Conservation (phyloP, 2,329 filamentous ascomycete species). For the Colletotrichum tropicicola region DNA sequence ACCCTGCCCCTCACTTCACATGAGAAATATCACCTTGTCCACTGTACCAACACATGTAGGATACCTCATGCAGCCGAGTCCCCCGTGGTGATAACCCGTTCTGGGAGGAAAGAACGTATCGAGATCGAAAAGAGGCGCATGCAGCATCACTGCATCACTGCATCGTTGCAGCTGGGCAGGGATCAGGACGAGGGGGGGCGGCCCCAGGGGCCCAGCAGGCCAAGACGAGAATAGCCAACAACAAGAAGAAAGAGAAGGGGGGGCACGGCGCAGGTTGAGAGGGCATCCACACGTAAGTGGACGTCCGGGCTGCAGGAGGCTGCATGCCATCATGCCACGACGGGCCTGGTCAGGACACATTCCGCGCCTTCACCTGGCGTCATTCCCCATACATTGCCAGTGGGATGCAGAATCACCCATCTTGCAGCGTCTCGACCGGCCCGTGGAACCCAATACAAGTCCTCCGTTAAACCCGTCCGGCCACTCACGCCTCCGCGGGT, state of each 20-base stretch:
- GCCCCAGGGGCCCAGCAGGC: too few relatives aligned
- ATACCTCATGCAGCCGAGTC: not conserved
- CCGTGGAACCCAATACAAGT: conserved; percentile 1
- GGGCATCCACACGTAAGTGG: too few relatives aligned
- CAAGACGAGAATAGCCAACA: too few relatives aligned
- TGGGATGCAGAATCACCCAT: not conserved
- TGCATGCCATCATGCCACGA: not conserved
- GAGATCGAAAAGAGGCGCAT: not conserved
- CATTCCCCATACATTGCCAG: not conserved
- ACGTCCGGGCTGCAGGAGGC: not conserved
- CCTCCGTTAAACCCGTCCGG: not conserved
- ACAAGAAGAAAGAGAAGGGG: too few relatives aligned
- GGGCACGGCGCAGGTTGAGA: too few relatives aligned
- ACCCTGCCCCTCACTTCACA: not conserved
- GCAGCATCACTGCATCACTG: not conserved
- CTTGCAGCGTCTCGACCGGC: not conserved
- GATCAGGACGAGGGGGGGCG: not conserved
- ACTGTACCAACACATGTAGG: not conserved
- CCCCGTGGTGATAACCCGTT: not conserved
- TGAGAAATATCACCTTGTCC: not conserved
- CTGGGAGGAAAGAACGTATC: not conserved
- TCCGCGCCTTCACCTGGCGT: not conserved
- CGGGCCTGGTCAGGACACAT: not conserved
- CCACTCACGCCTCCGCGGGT: too few relatives aligned
- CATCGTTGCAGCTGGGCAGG: not conserved